Evolutionary conservation across 306 rosid species (phyloP), one percentile per base, ranked within the genome.

Genomic region (Betula pendula): DNA sequence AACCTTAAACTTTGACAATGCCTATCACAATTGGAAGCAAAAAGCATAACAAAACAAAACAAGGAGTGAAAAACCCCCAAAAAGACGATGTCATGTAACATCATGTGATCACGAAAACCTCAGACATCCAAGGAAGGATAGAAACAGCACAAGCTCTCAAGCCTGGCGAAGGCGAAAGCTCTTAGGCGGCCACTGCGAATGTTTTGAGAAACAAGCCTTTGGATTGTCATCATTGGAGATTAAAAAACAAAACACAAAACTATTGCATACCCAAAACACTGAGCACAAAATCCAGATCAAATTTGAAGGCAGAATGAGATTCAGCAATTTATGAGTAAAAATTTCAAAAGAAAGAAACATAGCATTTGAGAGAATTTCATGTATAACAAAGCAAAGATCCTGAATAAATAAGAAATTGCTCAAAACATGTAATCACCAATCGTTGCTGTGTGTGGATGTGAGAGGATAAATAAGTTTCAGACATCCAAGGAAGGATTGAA

Each of bases 51-150:
- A 8, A 1, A 44, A 44, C 14, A 9, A 44, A 10, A 44, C 48
- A 3, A 43, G 47, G 11, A 43, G 47, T 6, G 8, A 43, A 43
- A 43, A 43, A 43, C 4, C 1, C 35, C 3, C 5, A 3, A 35
- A 35, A 35, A 35, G 40, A 35, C 4, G 4, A 35, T 35, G 40
- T 3, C 40, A 35, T 35, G 40, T 3, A 0, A 12, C n/a, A n/a
- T n/a, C 58, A 6, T 19, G 16, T 35, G 4, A 22, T 1, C 2
- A 16, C 5, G 6, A 24, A 11, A 15, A 1, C 33, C 67, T 81
- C 82, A 77, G 82, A 73, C 82, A 82, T 82, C 85, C 85, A 82
- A 77, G 82, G 85, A 82, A 82, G 78, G 76, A 82, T 56, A 7
- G 9, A 72, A 40, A 63, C 85, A 82, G 80, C 80, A 78, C 3